Evolutionary conservation across 2,329 filamentous ascomycete genomes (phyloP), one percentile per base, ranked within the genome.

Genomic region (Stachybotrys chartarum): DNA sequence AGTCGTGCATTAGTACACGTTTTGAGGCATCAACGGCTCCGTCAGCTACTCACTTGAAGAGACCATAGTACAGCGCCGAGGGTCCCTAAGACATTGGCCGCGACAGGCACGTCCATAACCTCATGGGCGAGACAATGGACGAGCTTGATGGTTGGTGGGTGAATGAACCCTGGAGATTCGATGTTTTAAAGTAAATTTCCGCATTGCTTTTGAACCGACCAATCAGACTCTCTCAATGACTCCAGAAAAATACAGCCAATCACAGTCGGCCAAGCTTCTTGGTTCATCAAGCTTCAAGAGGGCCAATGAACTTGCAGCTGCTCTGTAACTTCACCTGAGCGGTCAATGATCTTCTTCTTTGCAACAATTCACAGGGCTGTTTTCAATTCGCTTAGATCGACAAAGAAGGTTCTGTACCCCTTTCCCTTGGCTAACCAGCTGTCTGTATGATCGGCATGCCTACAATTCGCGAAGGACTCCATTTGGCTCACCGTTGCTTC

Each of bases 61-160:
- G 59, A 60, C 59, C 59, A 60, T 50, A 53, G 53, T 18, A 60
- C 57, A 10, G 60, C 60, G 31, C 60, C 60, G 6, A 54, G 30
- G 14, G 58, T 61, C 24, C 60, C 60, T 18, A 61, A 53, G 45
- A 61, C 54, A 44, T 61, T 60, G 51, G 60, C 58, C 3, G 57
- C 58, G 14, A 59, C 55, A 6, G 59, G 54, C 42, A 53, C 56
- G 45, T 60, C 59, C 59, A 59, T 60, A 44, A 17, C 5, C 10
- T 14, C 2, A 14, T 6, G 2, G 35, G 35, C 14, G 3, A 42
- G 10, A 14, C 5, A 14, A 42, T 3, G 35, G 2, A 42, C 10
- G 35, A 42, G 3, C 4, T 24, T 24, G 24, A 24, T 24, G 24
- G 24, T 24, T 24, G 24, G 24, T 24, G 4, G 24, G 24, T 24